Evolutionary conservation across 1,284 basidiomycete genomes (phyloP), one percentile per base, ranked within the genome.

Genomic region (Puccinia polysora): DNA sequence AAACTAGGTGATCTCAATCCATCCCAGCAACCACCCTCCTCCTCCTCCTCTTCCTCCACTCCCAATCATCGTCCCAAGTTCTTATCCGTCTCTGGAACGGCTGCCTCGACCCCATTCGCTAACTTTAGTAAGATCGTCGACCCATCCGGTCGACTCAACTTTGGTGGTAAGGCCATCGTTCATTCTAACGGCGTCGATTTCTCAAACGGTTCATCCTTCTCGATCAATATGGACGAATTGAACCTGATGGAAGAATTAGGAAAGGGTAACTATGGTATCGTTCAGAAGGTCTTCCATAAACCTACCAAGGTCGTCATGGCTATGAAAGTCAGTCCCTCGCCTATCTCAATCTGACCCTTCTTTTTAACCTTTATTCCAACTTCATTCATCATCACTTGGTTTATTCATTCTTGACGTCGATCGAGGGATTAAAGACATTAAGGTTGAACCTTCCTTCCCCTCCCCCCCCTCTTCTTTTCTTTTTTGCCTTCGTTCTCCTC

Each of bases 281-380:
- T 98, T 4, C 93, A 94, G 82, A 91, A 90, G 79, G 95, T 97
- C 2, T 83, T 90, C 53, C 95, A 98, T 79, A 91, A 87, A 74
- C 92, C 92, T 14, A 97, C 92, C 3, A 92, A 92, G 68, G 92
- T 97, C 36, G 85, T 86, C 73, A 97, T 98, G 94, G 95, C 95
- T 10, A 96, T 98, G 92, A 98, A 98, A 87, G 92, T 93, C 69
- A 64, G 81, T 77, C 38, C 78, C 14, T 47, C 25, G 52, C 20
- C 36, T 60, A 15, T 38, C 18, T 60, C 36, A 15, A 20, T 60
- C 36, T 25, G 4, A 38, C 34, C 0, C 0, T 28, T 2, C 30
- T 53, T 12, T 1, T 25, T 32, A 52, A 28, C 20, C 20, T 2
- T 43, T 14, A 49, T 28, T 7, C 20, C 43, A 25, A 4, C 7